phyloP scores from a whole-genome alignment of 164 flowering plant species.

The Aristolochia contorta region DNA sequence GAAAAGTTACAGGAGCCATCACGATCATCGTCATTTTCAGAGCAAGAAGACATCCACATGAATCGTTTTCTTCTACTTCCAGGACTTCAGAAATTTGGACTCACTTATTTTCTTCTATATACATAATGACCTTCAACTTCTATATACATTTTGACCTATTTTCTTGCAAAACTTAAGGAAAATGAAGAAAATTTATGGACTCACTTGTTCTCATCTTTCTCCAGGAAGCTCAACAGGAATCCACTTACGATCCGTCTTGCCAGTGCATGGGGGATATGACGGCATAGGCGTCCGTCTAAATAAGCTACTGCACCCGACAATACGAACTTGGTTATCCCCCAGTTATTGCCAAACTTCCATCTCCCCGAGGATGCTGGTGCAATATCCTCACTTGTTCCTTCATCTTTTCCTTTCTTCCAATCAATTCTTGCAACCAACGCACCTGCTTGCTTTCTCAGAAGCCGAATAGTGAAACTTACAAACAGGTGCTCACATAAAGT shows the following conservation, averaged over 20 bases:
- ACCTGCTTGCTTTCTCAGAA: slow-evolving; percentile 52
- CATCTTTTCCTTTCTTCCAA: slow-evolving; percentile 18
- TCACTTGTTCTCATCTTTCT: slow-evolving; percentile 28
- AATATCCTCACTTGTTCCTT: slow-evolving; percentile 14
- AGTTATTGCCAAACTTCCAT: slow-evolving; percentile 31
- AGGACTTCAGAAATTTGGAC: no score
- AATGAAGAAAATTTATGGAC: not conserved
- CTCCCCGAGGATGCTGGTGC: slow-evolving; percentile 15
- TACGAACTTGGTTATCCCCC: slow-evolving; percentile 52
- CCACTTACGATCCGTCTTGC: slow-evolving; percentile 92
- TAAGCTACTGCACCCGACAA: slow-evolving; percentile 76
- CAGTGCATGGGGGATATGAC: slow-evolving; percentile 56
- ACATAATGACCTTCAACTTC: no score
- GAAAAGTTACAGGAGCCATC: no score
- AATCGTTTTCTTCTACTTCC: no score
- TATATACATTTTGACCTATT: no score
- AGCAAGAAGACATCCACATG: no score
- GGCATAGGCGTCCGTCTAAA: slow-evolving; percentile 88
- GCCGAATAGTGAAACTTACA: slow-evolving; percentile 65
- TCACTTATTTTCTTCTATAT: no score
- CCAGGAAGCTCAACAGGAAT: slow-evolving; percentile 80
- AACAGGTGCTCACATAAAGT: slow-evolving; percentile 86
- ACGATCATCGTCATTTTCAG: no score
- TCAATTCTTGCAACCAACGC: slow-evolving; percentile 25
- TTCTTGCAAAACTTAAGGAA: not conserved